Conservation (phyloP, 2,329 filamentous ascomycete genomes). For the Fusarium incarnatum region DNA sequence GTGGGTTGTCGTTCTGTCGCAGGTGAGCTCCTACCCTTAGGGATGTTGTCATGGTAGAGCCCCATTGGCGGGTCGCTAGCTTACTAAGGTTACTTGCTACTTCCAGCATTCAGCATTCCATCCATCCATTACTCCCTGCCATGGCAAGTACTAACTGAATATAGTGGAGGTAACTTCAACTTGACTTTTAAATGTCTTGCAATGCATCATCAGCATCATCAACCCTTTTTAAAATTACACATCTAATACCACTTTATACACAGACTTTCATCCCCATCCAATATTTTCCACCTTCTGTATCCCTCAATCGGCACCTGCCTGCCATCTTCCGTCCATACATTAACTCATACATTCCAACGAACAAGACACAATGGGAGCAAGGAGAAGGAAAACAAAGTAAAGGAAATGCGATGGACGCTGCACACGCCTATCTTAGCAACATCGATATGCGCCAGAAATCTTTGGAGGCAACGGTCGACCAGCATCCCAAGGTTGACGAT, state of each 20-base stretch:
- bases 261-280: not conserved
- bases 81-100: constrained; percentile 30
- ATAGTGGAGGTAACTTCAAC: not conserved
- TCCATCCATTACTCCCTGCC: not conserved
- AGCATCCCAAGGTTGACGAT: not conserved
- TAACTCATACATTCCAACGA: constrained; percentile 1
- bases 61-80: constrained; percentile 26
- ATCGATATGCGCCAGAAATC: not conserved
- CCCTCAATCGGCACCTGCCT: not conserved
- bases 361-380: not conserved
- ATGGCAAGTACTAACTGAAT: not conserved
- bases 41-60: constrained; percentile 31
- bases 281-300: not conserved
- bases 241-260: not conserved
- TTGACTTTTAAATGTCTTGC: not conserved
- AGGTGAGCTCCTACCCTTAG: constrained; percentile 35
- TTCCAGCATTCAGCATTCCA: constrained; percentile 7
- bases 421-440: not conserved
- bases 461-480: not conserved
- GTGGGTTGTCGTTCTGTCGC: constrained; percentile 31
- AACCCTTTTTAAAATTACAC: not conserved
- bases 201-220: constrained; percentile 1
- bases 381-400: not conserved
- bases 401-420: not conserved
- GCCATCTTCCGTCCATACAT: not conserved